Evolutionary conservation across 2,329 filamentous ascomycete species (phyloP), one percentile per base, ranked within the genome.

Genomic region (Cyclaneusma minus): DNA sequence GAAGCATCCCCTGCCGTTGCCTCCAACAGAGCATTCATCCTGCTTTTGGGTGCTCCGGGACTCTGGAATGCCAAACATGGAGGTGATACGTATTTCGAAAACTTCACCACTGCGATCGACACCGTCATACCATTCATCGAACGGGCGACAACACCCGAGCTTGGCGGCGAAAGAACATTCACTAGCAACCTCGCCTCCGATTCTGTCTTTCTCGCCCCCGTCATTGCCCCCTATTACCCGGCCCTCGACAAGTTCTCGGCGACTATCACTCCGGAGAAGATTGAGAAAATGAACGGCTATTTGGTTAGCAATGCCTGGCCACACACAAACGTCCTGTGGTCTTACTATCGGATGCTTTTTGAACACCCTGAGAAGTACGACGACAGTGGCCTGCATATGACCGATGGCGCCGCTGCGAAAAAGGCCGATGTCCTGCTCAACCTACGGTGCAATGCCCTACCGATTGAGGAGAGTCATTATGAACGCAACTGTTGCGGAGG

Each of bases 21-120:
- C 5, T 25, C 34, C 10, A 34, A 21, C 10, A 46, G 51, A 12
- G 51, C 63, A 6, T 54, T 54, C 11, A 36, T 68, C 24, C 43
- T 71, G 13, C 38, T 71, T 3, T 39, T 70, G 16, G 67, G 68
- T 3, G 55, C 60, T 19, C 54, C 56, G 2, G 68, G 67, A 2
- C 45, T 69, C 13, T 69, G 60, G 60, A 56, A 66, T 40, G 62
- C 64, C 16, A 52, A 58, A 27, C 55, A 65, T 43, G 50, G 60
- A 10, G 52, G 51, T n/a, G 49, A 55, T 12, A 50, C 51, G 21
- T 59, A 54, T 32, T 44, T 62, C 12, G 43, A 51, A 15, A 34
- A 47, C 2, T 70, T 66, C 43, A 53, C 53, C 29, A 43, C 51
- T 17, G 49, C 55, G 9, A 50, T 70, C 21, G 53, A 61, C 21